These are phyloP conservation scores for Calocybe indica DNA, from an alignment of 768 basidiomycete species.

Conservation along the genomic window DNA sequence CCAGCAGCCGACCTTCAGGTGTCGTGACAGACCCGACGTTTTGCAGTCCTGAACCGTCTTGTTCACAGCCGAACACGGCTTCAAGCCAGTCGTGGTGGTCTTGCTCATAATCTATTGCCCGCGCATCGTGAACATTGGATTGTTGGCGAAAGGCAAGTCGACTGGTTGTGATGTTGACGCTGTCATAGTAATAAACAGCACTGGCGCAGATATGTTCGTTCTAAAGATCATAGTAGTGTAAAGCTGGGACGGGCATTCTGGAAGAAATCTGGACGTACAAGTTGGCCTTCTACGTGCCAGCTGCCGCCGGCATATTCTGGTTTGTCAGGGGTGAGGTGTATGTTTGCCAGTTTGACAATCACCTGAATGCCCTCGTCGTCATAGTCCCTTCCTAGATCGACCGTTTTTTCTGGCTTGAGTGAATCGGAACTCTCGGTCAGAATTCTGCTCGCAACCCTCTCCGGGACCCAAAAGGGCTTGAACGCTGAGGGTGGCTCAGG, in stretches of 20 bases:
- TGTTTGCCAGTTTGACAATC: slow-evolving; percentile 26
- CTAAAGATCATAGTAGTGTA: slow-evolving; percentile 4
- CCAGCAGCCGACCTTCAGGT: slow-evolving; percentile 26
- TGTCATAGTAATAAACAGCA: slow-evolving; percentile 22
- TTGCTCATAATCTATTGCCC: slow-evolving; percentile 15
- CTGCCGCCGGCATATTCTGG: slow-evolving; percentile 28
- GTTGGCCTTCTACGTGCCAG: slow-evolving; percentile 32
- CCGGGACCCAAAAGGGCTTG: slow-evolving; percentile 1
- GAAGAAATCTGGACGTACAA: slow-evolving; percentile 4
- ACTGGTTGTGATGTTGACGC: slow-evolving; percentile 24
- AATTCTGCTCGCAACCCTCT: neutral
- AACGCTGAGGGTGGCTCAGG: slow-evolving; percentile 12
- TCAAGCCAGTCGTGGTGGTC: slow-evolving; percentile 21
- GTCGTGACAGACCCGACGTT: slow-evolving; percentile 27
- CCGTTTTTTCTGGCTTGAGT: slow-evolving; percentile 1
- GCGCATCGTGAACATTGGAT: slow-evolving; percentile 1
- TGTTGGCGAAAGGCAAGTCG: slow-evolving; percentile 23
- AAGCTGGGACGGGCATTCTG: neutral
- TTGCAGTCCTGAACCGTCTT: slow-evolving; percentile 18
- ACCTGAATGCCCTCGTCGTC: slow-evolving; percentile 15
- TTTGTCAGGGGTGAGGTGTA: slow-evolving; percentile 28
- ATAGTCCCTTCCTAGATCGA: slow-evolving; percentile 9
- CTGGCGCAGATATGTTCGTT: slow-evolving; percentile 21
- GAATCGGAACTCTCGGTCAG: neutral
- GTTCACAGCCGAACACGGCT: slow-evolving; percentile 18